Conservation (phyloP, 495 filamentous ascomycete species). For the Hypoxylon fragiforme region DNA sequence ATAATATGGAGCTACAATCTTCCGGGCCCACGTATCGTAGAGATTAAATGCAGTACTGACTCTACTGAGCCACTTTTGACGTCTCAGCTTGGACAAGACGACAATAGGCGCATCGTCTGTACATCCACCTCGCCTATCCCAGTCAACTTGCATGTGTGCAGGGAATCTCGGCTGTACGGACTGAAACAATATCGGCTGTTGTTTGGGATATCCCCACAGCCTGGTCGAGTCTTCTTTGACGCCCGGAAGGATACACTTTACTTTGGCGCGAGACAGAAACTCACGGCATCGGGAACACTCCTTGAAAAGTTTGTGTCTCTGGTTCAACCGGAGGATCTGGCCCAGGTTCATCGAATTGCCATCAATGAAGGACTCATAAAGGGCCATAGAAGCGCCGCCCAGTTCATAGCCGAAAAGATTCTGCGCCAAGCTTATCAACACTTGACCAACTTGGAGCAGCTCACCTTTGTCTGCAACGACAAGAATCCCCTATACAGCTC, state of each 20-base stretch:
- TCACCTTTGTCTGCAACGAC: conserved; percentile 34
- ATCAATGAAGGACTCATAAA: conserved; percentile 31
- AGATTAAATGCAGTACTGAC: conserved; percentile 21
- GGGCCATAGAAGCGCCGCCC: conserved; percentile 1
- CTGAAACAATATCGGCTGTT: conserved; percentile 23
- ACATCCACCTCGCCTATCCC: conserved; percentile 22
- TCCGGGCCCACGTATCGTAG: conserved; percentile 30
- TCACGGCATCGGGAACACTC: conserved; percentile 11
- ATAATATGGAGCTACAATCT: conserved; percentile 35
- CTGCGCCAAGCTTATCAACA: conserved; percentile 12
- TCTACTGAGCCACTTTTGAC: neutral
- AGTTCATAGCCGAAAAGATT: conserved; percentile 11
- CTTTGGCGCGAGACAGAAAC: conserved; percentile 27
- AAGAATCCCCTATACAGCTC: conserved; percentile 24
- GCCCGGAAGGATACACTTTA: conserved; percentile 33
- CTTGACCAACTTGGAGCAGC: conserved; percentile 21
- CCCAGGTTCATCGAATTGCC: conserved; percentile 31
- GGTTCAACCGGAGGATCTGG: conserved; percentile 24
- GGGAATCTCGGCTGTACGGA: conserved; percentile 33
- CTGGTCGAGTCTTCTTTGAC: conserved; percentile 29
- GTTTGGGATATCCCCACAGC: conserved; percentile 17
- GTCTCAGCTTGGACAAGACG: neutral
- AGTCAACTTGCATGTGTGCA: conserved; percentile 33
- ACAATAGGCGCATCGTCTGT: conserved; percentile 1
- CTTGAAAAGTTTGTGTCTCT: conserved; percentile 25